phyloP scores from a whole-genome alignment of 2,329 filamentous ascomycete species.

The Stemphylium vesicarium region DNA sequence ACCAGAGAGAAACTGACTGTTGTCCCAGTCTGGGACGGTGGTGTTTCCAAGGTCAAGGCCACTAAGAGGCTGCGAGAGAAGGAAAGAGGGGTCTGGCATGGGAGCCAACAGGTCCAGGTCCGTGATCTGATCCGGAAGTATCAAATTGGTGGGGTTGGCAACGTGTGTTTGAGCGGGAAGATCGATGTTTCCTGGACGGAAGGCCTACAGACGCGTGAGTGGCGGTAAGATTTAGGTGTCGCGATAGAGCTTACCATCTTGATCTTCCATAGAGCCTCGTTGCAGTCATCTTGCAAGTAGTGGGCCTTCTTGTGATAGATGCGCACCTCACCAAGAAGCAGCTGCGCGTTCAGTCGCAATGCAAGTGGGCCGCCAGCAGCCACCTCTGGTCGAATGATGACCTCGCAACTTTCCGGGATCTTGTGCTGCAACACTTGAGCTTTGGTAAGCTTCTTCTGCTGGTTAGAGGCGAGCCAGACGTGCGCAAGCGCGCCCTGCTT shows the following conservation, averaged over 20 bases:
- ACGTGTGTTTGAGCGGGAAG: conserved; percentile 78
- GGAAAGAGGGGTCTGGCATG: conserved; percentile 82
- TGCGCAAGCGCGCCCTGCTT: conserved; percentile 97
- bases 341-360: conserved; percentile 88
- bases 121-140: conserved; percentile 90
- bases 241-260: conserved; percentile 75
- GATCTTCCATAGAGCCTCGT: conserved; percentile 96
- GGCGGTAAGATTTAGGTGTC: neutral
- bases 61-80: conserved; percentile 72
- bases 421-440: conserved; percentile 94
- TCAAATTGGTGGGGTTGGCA: conserved; percentile 83
- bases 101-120: conserved; percentile 83
- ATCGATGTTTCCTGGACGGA: conserved; percentile 95
- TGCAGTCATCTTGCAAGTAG: conserved; percentile 96
- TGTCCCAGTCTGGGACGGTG: conserved; percentile 61
- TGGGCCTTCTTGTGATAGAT: conserved; percentile 98
- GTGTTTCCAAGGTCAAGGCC: conserved; percentile 54
- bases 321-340: conserved; percentile 91
- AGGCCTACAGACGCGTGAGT: conserved; percentile 64
- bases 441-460: conserved; percentile 98
- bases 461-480: conserved; percentile 97
- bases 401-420: conserved; percentile 91
- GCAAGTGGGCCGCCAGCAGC: conserved; percentile 84
- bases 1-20: conserved; percentile 80
- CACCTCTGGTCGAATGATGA: conserved; percentile 79